These are phyloP conservation scores for Glarea lozoyensis DNA, from an alignment of 495 filamentous ascomycete genomes.

Conservation along the genomic window DNA sequence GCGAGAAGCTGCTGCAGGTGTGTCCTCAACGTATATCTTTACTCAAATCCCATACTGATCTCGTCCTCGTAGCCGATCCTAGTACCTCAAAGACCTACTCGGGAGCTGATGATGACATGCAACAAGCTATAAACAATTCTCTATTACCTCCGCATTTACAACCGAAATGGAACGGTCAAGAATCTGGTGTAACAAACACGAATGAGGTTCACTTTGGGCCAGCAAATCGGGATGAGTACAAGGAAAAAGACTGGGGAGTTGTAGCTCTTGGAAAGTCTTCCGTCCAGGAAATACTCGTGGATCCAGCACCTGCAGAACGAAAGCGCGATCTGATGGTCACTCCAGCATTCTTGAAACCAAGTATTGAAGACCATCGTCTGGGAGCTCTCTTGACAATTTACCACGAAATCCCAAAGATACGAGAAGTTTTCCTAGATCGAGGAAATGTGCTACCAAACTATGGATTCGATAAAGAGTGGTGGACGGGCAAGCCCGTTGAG, in stretches of 20 bases:
- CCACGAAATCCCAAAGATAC: slow-evolving; percentile 73
- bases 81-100: slow-evolving; percentile 35
- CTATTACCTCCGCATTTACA: slow-evolving; percentile 24
- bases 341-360: slow-evolving; percentile 67
- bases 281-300: slow-evolving; percentile 49
- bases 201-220: slow-evolving; percentile 50
- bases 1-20: slow-evolving; percentile 21
- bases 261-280: slow-evolving; percentile 40
- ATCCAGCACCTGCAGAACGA: slow-evolving; percentile 52
- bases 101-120: slow-evolving; percentile 49
- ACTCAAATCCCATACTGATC: slow-evolving; percentile 14
- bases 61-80: slow-evolving; percentile 26
- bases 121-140: slow-evolving; percentile 32
- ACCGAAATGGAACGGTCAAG: too few species aligned
- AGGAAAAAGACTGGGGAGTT: slow-evolving; percentile 70
- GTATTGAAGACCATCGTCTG: slow-evolving; percentile 48
- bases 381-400: slow-evolving; percentile 67
- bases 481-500: slow-evolving; percentile 64
- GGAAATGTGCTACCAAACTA: slow-evolving; percentile 32
- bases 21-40: slow-evolving; percentile 13
- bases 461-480: slow-evolving; percentile 69
- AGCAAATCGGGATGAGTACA: slow-evolving; percentile 64
- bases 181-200: slow-evolving; percentile 31
- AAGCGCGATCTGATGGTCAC: slow-evolving; percentile 45
- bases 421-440: slow-evolving; percentile 61